Evolutionary conservation across 345 rosid species (phyloP).

Genomic region (Bretschneidera sinensis): DNA sequence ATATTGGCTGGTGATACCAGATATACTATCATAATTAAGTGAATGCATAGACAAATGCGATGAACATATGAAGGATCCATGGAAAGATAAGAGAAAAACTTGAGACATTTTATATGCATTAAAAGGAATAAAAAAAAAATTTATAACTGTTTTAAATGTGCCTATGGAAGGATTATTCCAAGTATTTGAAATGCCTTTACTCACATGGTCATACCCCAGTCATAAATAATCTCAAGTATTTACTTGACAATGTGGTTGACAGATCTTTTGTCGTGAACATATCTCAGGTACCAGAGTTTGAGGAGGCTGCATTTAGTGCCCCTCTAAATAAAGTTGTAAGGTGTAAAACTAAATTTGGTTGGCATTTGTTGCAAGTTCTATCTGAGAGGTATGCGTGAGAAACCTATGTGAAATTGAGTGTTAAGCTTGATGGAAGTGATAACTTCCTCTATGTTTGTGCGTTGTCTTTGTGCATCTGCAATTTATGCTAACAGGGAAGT

Average conservation of each 20-base stretch:
- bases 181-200: too few relatives aligned
- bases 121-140: too few relatives aligned
- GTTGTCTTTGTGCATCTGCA: conserved; percentile 5
- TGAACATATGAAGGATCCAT: too few relatives aligned
- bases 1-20: too few relatives aligned
- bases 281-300: conserved; percentile 82
- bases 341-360: conserved; percentile 84
- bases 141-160: too few relatives aligned
- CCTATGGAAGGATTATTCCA: too few relatives aligned
- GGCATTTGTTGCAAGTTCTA: conserved; percentile 89
- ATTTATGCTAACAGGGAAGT: conserved; percentile 38
- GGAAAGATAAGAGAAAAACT: too few relatives aligned
- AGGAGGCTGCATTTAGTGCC: conserved; percentile 79
- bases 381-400: conserved; percentile 65
- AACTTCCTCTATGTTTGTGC: conserved; percentile 2
- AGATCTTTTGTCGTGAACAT: conserved; percentile 10
- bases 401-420: conserved; percentile 6
- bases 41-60: too few relatives aligned
- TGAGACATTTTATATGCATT: too few relatives aligned
- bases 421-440: neutral
- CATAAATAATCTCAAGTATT: neutral
- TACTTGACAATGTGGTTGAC: conserved; percentile 13
- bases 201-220: too few relatives aligned
- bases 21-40: too few relatives aligned
- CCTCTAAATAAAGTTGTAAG: conserved; percentile 65